Base-by-base conservation (phyloP, 129 eudicot species). In the Centrapalus pauciflorus region DNA sequence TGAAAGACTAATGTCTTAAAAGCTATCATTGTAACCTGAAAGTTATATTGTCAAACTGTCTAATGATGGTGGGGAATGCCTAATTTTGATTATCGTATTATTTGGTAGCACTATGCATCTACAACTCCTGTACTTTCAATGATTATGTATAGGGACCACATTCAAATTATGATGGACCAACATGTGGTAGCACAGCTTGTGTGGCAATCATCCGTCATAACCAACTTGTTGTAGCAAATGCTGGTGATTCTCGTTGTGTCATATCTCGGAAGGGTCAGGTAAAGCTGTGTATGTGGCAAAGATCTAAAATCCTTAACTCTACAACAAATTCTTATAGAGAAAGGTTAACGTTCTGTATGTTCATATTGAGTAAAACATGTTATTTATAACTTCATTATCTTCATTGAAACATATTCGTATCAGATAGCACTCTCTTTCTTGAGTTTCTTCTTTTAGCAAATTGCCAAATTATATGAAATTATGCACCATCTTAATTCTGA, bases 221-320 rank as follows among this genome's bases (percentile, higher is more conserved):
- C 62, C 83, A 61, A 66, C 67, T 92, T 50, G 34, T 88, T 54
- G 96, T 88, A 54, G 98, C 98, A 72, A 92, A 92, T 83, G 98
- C 98, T 66, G 96, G 98, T 63, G 98, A 92, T 77, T 92, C 98
- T 77, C 96, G 96, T 23, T 88, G 98, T 65, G 96, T 92, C 25
- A 55, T 92, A 67, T 88, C 98, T 17, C 90, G 90, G 35, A 86
- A 79, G 49, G 96, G 98, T 30, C 84, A 85, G 95, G 98, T 92
- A 79, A 52, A 33, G 54, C 61, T 38, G 37, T 43, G 66, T 35
- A 20, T 71, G 34, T 49, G 32, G 43, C 16, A n/a, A 57, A 27
- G 28, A 24, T 71, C 56, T 17, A 3, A 28, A 14, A 41, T 64
- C 16, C 14, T 26, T 3, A n/a, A 64, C 37, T 32, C 4, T 1